Base-by-base conservation (phyloP, 2,329 filamentous ascomycete genomes). In the Aspergillus alliaceus region DNA sequence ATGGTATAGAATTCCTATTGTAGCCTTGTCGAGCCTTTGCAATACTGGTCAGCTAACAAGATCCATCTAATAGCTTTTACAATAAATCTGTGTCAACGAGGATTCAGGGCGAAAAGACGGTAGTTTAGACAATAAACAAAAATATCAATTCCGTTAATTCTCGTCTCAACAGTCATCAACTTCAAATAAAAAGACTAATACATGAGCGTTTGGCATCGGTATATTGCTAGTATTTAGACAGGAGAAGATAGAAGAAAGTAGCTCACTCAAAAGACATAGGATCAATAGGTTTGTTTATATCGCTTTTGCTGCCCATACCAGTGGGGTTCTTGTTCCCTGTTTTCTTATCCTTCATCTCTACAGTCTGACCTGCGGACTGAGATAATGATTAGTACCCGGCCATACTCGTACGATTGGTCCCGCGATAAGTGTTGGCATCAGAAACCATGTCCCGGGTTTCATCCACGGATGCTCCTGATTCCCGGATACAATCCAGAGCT, bases 401-500 rank as follows among this genome's bases (percentile, higher is more conserved):
- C 49, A 69, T 47, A 48, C 70, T 70, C 6, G 69, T 73, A 15
- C 71, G 66, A 49, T 70, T 68, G 4, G 67, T 62, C 6, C 71
- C 71, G 1, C 71, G 60, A 39, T 73, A 73, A 6, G 64, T 70
- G 44, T 61, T 66, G 32, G 55, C 54, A 32, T 69, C 62, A 5
- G 51, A 12, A 34, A 53, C 63, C 0, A 65, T 47, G 57, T 63
- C 64, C 5, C 55, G 62, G 15, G 29, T 29, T 25, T 69, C 69
- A 52, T 72, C 70, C 9, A 69, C 58, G 0, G 71, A 72, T 11
- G 60, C 59, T 9, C 66, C 64, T 0, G 67, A 60, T 54, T 74
- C 71, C 37, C 66, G 60, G 42, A 74, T 75, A 37, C 68, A 68
- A 53, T 72, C 72, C 7, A 74, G 56, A 15, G 55, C 32, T 12